phyloP scores from a whole-genome alignment of 768 basidiomycete genomes.

The Leccinum imitatum region DNA sequence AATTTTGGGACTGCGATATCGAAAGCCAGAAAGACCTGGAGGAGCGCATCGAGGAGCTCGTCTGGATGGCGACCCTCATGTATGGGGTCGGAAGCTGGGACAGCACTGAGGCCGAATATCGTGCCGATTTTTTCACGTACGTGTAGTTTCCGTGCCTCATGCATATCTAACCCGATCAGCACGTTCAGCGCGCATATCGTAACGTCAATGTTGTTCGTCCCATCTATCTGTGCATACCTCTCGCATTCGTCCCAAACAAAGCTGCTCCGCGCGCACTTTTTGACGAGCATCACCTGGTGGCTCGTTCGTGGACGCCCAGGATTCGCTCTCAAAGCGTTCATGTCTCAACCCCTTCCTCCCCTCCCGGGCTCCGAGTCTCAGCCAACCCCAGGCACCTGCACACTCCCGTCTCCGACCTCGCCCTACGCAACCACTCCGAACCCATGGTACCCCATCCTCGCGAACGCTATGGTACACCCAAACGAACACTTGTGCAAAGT shows the following conservation, averaged over 20 bases:
- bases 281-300: constrained; percentile 51
- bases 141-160: constrained; percentile 23
- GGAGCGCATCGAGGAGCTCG: constrained; percentile 60
- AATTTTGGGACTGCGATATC: constrained; percentile 46
- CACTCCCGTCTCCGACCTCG: constrained; percentile 35
- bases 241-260: constrained; percentile 57
- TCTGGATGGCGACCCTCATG: constrained; percentile 55
- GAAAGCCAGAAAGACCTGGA: constrained; percentile 39
- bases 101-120: constrained; percentile 38
- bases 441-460: constrained; percentile 59
- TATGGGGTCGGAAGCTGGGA: constrained; percentile 62
- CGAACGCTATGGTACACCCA: constrained; percentile 53
- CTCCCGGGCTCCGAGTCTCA: constrained; percentile 17
- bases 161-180: background rate
- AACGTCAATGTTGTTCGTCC: constrained; percentile 65
- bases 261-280: constrained; percentile 60
- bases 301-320: constrained; percentile 54
- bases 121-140: constrained; percentile 67
- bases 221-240: constrained; percentile 46
- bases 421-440: constrained; percentile 44
- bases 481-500: constrained; percentile 56
- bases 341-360: constrained; percentile 30
- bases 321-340: constrained; percentile 53
- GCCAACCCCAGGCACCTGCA: constrained; percentile 22
- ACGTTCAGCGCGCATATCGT: constrained; percentile 62